Evolutionary conservation across 768 basidiomycete genomes (phyloP), one percentile per base, ranked within the genome.

Genomic region (Dentipellis fragilis): DNA sequence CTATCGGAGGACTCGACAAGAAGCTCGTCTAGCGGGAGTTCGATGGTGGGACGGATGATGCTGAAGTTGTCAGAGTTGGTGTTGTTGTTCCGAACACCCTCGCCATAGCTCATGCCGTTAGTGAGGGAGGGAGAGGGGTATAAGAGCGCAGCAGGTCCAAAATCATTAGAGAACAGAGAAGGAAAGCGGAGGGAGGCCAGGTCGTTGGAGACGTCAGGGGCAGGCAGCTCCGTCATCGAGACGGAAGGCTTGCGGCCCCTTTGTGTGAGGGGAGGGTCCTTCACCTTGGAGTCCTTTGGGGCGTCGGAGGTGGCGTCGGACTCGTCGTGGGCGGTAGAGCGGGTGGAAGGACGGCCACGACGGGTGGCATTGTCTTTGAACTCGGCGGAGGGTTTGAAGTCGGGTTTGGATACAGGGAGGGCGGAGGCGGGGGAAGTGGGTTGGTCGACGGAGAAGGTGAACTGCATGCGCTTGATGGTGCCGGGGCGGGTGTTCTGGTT

Each of bases 401-500:
- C 81, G 6, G 84, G 85, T 66, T 85, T 87, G 64, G 79, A 77
- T 60, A 79, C 78, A 21, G 73, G 73, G 19, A 71, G 63, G 57
- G 74, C 75, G 14, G 77, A 69, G 14, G 67, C 67, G 19, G 78
- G 66, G 1, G 78, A 74, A 14, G 72, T 53, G 52, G 84, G 85
- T 57, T 85, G 83, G 69, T 91, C 89, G 61, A 91, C 76, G 61
- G 85, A 85, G 69, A 92, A 92, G 1, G 89, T 92, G 71, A 90
- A 92, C 62, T 93, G 89, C 88, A 91, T 90, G 47, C 89, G 83
- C 61, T 89, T 86, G 71, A 91, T 87, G 51, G 79, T 85, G 12
- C 86, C 87, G 6, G 84, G 82, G 55, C 75, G 73, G 23, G 80
- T 75, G 58, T 83, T 79, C 63, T 79, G 75, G 62, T 74, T 78